These are phyloP conservation scores for Blumeria graminis DNA, from an alignment of 2,329 filamentous ascomycete genomes.

Conservation along the genomic window DNA sequence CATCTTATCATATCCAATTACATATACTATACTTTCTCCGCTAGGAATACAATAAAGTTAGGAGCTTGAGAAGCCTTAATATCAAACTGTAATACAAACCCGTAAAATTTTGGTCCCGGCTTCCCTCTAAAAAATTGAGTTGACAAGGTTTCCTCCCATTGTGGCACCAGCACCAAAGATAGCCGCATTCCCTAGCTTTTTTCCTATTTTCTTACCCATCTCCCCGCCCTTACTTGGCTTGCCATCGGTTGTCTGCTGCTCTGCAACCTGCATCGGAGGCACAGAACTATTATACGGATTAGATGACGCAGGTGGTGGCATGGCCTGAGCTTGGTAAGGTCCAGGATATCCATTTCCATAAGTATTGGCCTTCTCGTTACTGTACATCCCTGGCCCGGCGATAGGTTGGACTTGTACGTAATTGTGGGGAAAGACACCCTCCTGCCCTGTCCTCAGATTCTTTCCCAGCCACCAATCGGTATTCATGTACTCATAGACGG, in stretches of 20 bases:
- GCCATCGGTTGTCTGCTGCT: constrained; percentile 19
- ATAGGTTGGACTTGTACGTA: constrained; percentile 40
- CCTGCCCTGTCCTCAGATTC: constrained; percentile 57
- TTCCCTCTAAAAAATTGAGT: constrained; percentile 50
- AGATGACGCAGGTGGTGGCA: constrained; percentile 21
- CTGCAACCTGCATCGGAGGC: constrained; percentile 50
- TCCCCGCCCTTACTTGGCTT: constrained; percentile 23
- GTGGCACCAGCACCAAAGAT: constrained; percentile 88
- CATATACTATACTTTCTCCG: too few species aligned
- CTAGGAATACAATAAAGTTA: too few species aligned
- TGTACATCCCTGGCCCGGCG: background rate
- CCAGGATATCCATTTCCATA: constrained; percentile 9
- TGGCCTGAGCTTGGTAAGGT: constrained; percentile 6
- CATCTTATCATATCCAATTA: too few species aligned
- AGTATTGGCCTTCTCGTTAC: constrained; percentile 10
- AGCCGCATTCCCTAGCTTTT: constrained; percentile 66
- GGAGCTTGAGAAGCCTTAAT: too few species aligned
- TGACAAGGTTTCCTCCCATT: constrained; percentile 72
- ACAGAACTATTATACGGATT: constrained; percentile 45
- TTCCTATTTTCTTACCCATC: constrained; percentile 82
- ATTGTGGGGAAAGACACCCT: constrained; percentile 86
- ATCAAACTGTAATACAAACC: too few species aligned
- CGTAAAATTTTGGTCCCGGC: too few species aligned
- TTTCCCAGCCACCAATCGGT: constrained; percentile 89
- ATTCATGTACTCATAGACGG: constrained; percentile 83